Evolutionary conservation across 176 grass and related monocot species (phyloP).

Genomic region (Otatea glauca): DNA sequence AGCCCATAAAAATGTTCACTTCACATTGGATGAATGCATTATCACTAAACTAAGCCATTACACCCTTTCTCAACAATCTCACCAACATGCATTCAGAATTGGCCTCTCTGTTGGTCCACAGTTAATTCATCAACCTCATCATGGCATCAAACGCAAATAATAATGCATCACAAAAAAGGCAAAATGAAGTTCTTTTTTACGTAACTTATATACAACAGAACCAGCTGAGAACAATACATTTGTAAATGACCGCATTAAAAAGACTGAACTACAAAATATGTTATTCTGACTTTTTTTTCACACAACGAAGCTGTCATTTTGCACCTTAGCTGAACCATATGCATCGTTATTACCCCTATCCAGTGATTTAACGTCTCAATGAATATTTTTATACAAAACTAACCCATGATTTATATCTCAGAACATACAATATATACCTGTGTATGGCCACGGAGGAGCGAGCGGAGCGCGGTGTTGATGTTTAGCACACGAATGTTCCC

Average conservation of each 20-base stretch:
- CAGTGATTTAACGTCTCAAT: not conserved
- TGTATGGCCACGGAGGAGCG: conserved; percentile 90
- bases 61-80: not conserved
- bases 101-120: conserved; percentile 10
- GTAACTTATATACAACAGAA: conserved; percentile 11
- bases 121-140: not conserved
- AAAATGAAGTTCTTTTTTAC: not conserved
- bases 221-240: not conserved
- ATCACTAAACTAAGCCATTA: not conserved
- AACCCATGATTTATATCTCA: not conserved
- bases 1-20: not conserved
- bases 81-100: not conserved
- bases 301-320: not conserved
- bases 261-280: conserved; percentile 6
- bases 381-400: conserved; percentile 20
- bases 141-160: conserved; percentile 26
- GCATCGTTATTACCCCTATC: not conserved
- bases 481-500: conserved; percentile 92
- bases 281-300: conserved; percentile 3
- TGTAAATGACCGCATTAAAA: not conserved
- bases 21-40: not conserved
- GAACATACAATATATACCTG: conserved; percentile 58
- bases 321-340: conserved; percentile 10
- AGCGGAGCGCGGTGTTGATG: conserved; percentile 93
- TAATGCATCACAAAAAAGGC: not conserved